These are phyloP conservation scores for Aspergillus felis DNA, from an alignment of 2,329 filamentous ascomycete species.

Conservation along the genomic window DNA sequence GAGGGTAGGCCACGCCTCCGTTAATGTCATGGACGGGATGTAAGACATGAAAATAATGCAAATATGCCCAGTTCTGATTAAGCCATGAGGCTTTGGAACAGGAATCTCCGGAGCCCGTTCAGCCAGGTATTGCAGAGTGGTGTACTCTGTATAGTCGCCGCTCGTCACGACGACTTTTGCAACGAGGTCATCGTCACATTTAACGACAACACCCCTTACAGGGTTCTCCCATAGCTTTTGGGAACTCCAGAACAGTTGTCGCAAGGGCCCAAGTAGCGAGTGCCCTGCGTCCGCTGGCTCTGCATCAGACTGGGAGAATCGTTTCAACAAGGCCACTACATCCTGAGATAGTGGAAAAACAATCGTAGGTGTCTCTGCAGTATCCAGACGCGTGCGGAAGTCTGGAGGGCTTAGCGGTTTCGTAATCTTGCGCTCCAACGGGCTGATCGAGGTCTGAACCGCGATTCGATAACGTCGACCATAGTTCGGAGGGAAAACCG, in stretches of 20 bases:
- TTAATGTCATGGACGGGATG: constrained; percentile 19
- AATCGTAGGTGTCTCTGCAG: constrained; percentile 16
- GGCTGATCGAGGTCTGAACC: constrained; percentile 5
- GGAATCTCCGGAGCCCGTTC: constrained; percentile 22
- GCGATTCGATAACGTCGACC: constrained; percentile 17
- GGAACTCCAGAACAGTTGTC: constrained; percentile 19
- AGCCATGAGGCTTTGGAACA: constrained; percentile 24
- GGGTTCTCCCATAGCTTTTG: constrained; percentile 19
- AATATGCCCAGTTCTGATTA: constrained; percentile 19
- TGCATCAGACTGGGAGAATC: constrained; percentile 1
- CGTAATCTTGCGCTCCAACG: neutral
- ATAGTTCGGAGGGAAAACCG: constrained; percentile 18
- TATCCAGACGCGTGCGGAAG: constrained; percentile 19
- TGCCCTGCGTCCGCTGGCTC: constrained; percentile 4
- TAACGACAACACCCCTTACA: constrained; percentile 21
- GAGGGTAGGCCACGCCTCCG: constrained; percentile 20
- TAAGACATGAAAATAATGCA: constrained; percentile 28
- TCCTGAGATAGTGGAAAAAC: constrained; percentile 22
- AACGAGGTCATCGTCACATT: constrained; percentile 18
- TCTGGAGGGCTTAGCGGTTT: constrained; percentile 7
- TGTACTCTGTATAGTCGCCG: constrained; percentile 23
- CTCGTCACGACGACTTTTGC: constrained; percentile 17
- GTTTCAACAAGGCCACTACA: constrained; percentile 12
- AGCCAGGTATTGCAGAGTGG: constrained; percentile 23
- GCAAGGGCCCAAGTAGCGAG: constrained; percentile 13